phyloP scores from a whole-genome alignment of 2,329 filamentous ascomycete species.

The Pseudocercospora fijiensis region DNA sequence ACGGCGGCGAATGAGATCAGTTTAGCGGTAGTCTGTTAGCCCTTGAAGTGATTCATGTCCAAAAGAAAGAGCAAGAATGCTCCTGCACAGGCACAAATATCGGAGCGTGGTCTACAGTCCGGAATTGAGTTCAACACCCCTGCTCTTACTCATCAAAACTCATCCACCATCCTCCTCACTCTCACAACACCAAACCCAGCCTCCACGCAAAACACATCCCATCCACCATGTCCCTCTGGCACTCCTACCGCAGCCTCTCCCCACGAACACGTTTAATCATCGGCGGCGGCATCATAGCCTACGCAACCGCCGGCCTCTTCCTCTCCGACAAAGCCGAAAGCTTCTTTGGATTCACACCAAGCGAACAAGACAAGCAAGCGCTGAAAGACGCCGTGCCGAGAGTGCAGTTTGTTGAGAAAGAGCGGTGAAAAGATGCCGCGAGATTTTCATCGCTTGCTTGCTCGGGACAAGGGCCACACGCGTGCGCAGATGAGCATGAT shows the following conservation, averaged over 20 bases:
- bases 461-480: background rate
- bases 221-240: constrained; percentile 17
- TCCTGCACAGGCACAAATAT: too few species aligned
- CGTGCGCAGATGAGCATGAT: background rate
- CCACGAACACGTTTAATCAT: constrained; percentile 69
- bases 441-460: background rate
- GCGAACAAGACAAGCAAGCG: constrained; percentile 68
- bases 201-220: background rate
- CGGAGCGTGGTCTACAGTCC: too few species aligned
- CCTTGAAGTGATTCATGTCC: too few species aligned
- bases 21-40: too few species aligned
- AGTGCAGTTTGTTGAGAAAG: constrained; percentile 60
- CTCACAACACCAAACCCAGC: background rate
- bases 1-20: too few species aligned
- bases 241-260: constrained; percentile 67
- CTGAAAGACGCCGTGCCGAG: constrained; percentile 62
- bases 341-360: constrained; percentile 69
- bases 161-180: background rate
- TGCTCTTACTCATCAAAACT: too few species aligned
- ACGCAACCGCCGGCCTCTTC: constrained; percentile 72
- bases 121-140: too few species aligned
- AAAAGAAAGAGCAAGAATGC: too few species aligned
- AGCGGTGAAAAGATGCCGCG: constrained; percentile 26
- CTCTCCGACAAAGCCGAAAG: constrained; percentile 71
- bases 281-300: constrained; percentile 72